A percentile compares a stretch with the other conserved stretches of the same genome.
These are phyloP conservation scores for Paramecium pentaurelia DNA, from an alignment of 73 alveolate genomes.

Conservation along the genomic window DNA sequence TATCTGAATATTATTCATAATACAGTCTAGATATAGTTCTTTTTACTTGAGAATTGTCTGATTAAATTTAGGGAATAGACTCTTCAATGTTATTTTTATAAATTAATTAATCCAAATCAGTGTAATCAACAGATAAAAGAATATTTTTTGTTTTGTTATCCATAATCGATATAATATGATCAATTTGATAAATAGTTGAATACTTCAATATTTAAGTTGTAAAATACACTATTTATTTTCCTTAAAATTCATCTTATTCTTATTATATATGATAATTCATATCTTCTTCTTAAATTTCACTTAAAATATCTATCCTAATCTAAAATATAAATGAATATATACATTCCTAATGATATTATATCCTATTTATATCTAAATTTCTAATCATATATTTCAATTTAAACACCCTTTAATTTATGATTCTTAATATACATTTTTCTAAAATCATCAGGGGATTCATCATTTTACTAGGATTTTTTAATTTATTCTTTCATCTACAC, in stretches of 20 bases:
- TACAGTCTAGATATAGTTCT: background rate
- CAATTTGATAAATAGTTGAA: background rate
- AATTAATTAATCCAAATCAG: background rate
- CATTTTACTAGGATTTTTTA: background rate
- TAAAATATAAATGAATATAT: background rate
- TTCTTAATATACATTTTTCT: background rate
- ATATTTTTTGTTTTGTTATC: background rate
- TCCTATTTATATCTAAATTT: background rate
- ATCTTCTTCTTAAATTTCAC: background rate
- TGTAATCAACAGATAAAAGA: background rate
- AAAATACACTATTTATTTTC: background rate
- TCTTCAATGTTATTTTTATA: background rate
- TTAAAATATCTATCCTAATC: background rate
- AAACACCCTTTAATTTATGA: background rate
- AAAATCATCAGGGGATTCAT: background rate
- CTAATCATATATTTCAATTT: background rate
- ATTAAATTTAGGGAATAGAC: background rate
- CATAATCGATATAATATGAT: background rate
- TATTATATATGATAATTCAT: background rate
- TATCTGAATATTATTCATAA: background rate
- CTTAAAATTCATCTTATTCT: background rate
- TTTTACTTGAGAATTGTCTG: background rate
- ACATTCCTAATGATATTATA: background rate
- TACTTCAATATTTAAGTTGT: background rate
- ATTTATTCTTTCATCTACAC: background rate